Evolutionary conservation across 2,329 filamentous ascomycete genomes (phyloP), one percentile per base, ranked within the genome.

Genomic region (Thelonectria olida): DNA sequence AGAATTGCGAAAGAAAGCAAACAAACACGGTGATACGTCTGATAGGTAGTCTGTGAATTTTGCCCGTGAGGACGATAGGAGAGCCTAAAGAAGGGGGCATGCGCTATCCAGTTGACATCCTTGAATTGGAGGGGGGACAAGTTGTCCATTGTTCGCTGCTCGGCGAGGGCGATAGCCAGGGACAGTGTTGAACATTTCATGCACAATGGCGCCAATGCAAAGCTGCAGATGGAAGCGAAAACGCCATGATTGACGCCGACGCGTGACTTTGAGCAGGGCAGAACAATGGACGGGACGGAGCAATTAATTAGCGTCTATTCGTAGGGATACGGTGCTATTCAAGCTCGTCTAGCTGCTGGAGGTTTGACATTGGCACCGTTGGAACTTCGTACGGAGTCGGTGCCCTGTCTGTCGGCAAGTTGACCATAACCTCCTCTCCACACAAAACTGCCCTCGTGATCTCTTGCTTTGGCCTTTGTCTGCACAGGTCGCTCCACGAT

Each of bases 11-110:
- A n/a, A n/a, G n/a, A 41, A 53, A 42, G 52, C 53, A 61, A 63
- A 47, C 59, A 67, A 54, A 38, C 49, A 50, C 47, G 44, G 54
- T 61, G 61, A 64, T 51, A 54, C 51, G 51, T 39, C 22, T 31
- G 42, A 25, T 34, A 48, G 31, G 31, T 15, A 34, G 25, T 34
- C 15, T 48, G 50, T 27, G 28, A 36, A 31, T 48, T 38, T 42
- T 63, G 31, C 39, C 51, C 51, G 45, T 41, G 49, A 58, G 51
- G 27, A 51, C 44, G 38, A 31, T 47, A 45, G 41, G 39, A 22
- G 42, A 50, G 36, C 41, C 44, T 28, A 20, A 42, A 13, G n/a
- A 27, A 47, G 47, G 27, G 58, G 51, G 47, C 53, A 58, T 47
- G 51, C 39, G 49, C 49, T 45, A 36, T 28, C 48, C 22, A 48